phyloP scores from a whole-genome alignment of 2,329 filamentous ascomycete species.

The Amauroascus verrucosus region DNA sequence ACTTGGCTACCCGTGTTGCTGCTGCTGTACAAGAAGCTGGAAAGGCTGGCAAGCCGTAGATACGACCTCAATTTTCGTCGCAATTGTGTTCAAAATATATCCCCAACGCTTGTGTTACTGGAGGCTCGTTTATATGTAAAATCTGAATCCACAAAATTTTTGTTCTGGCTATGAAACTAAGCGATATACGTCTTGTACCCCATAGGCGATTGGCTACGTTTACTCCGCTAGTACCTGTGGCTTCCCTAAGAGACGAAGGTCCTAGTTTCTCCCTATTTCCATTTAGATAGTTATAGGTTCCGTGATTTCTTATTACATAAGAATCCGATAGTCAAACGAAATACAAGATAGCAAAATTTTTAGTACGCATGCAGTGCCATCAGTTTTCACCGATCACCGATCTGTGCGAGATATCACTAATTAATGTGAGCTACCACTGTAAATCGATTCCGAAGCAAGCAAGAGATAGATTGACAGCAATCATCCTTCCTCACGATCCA shows the following conservation, averaged over 20 bases:
- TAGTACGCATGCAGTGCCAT: too few relatives aligned
- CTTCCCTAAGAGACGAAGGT: too few relatives aligned
- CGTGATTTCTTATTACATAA: not conserved
- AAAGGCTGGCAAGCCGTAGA: slow-evolving; percentile 10
- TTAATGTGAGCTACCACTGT: not conserved
- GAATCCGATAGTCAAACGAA: not conserved
- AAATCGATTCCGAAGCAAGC: not conserved
- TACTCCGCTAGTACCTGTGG: too few relatives aligned
- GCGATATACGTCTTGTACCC: too few relatives aligned
- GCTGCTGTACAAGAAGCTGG: slow-evolving; percentile 57
- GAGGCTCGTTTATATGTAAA: not conserved
- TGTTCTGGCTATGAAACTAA: too few relatives aligned
- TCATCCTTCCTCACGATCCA: slow-evolving; percentile 67
- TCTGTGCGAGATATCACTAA: not conserved
- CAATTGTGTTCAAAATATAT: slow-evolving; percentile 1
- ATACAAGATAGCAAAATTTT: too few relatives aligned
- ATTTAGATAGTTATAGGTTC: too few relatives aligned
- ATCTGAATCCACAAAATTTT: too few relatives aligned
- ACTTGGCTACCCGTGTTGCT: slow-evolving; percentile 74
- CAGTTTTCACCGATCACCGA: too few relatives aligned
- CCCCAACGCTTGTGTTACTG: not conserved
- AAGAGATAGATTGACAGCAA: not conserved
- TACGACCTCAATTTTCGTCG: not conserved
- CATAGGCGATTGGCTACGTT: too few relatives aligned
- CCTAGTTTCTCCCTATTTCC: too few relatives aligned